Percentiles rank a stretch among this genome's conserved stretches.
phyloP scores from a whole-genome alignment of 75 land plant species.

The Sequoia sempervirens region DNA sequence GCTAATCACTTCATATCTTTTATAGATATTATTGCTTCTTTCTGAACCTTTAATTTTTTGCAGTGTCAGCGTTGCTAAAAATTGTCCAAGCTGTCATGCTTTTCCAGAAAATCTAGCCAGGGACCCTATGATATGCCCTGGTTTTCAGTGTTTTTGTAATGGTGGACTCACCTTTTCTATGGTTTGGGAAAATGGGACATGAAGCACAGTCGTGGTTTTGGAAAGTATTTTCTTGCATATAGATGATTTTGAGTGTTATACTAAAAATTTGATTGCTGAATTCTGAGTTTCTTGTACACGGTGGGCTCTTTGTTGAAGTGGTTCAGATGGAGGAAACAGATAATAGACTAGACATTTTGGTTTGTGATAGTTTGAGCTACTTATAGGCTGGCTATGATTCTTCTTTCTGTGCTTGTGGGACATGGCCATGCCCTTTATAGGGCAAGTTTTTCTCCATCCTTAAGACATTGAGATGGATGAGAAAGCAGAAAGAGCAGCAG shows the following conservation, averaged over 20 bases:
- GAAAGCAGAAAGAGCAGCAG: conserved; percentile 6
- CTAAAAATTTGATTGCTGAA: background rate
- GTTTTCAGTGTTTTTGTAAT: background rate
- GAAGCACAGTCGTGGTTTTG: background rate
- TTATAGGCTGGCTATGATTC: conserved; percentile 5
- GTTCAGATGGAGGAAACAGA: background rate
- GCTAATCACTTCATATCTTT: background rate
- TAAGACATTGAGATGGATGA: conserved; percentile 2
- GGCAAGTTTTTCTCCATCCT: background rate
- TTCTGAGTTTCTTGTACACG: background rate
- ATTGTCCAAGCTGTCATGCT: background rate
- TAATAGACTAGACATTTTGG: background rate
- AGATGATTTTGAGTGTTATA: background rate
- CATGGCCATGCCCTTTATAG: conserved; percentile 1
- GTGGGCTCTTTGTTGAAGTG: conserved; percentile 1
- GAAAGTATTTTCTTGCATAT: background rate
- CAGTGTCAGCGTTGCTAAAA: background rate
- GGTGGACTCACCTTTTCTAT: background rate
- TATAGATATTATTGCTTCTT: background rate
- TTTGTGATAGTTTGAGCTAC: conserved; percentile 7
- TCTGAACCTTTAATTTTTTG: background rate
- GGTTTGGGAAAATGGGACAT: background rate
- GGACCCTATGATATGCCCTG: background rate
- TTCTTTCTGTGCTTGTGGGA: background rate
- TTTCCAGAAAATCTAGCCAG: background rate